Conservation (phyloP, 139 green algal species). For the Mesostigma viride region DNA sequence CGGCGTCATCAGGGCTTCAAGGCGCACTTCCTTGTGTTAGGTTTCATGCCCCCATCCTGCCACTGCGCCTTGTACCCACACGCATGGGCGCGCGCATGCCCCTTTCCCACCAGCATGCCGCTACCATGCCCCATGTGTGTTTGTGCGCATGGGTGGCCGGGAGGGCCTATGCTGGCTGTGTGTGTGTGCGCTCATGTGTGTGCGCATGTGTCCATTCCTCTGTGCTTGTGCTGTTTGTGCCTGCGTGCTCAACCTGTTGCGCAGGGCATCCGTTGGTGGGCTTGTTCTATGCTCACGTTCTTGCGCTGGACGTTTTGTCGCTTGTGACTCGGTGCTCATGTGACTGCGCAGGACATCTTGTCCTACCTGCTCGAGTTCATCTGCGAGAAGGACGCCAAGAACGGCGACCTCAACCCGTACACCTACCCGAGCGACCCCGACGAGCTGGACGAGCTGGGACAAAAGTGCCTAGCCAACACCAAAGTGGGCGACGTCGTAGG, state of each 20-base stretch:
- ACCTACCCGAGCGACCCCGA: no score
- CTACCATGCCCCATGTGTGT: background rate
- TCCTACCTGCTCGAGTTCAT: background rate
- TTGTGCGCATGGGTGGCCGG: no score
- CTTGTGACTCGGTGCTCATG: no score
- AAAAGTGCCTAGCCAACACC: background rate
- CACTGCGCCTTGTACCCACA: background rate
- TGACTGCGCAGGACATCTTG: background rate
- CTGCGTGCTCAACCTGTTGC: background rate
- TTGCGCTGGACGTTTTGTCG: no score
- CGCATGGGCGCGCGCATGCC: no score
- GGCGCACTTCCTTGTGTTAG: no score
- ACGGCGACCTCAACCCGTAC: background rate
- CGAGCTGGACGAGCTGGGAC: background rate
- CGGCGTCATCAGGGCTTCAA: no score
- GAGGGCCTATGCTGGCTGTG: no score
- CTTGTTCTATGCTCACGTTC: no score
- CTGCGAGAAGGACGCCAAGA: background rate
- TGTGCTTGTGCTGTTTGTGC: background rate
- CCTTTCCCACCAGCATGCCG: background rate
- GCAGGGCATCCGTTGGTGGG: background rate
- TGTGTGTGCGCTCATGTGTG: no score
- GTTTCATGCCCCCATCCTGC: background rate
- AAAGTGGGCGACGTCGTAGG: background rate
- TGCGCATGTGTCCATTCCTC: no score